Evolutionary conservation across 164 flowering plant genomes (phyloP), one percentile per base, ranked within the genome.

Genomic region (Dillenia turbinata): DNA sequence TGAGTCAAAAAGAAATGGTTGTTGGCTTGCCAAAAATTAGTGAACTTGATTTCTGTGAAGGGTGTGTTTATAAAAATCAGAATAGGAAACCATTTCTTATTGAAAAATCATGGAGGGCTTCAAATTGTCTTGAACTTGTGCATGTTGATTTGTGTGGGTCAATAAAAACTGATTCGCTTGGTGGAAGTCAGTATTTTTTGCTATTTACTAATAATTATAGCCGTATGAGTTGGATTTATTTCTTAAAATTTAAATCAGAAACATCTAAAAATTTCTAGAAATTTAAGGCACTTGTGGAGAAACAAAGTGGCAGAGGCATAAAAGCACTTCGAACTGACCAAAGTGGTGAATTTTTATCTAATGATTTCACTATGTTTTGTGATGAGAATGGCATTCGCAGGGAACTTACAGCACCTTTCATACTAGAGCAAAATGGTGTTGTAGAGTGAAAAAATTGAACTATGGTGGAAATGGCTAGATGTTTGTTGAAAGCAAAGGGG

Each of bases 91-190:
- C 40, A 26, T 26, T 26, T 2, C 40, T 3, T 26, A 26, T 2
- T 26, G 66, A 53, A 46, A 63, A 63, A 47, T 45, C 60, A 8
- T 52, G 24, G 60, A 52, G 65, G 43, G 68, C 54, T 13, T 19
- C 15, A 9, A 24, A 52, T 8, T 14, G 43, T 46, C 62, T 69
- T n/a, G 60, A 69, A 22, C 50, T 70, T 3, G 56, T 70, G 9
- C 69, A 70, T 61, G 49, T 13, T 50, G 63, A 69, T 44, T 19
- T 69, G 19, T 69, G 55, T 59, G 68, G 68, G 2, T 67, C 62
- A 1, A 71, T 66, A 60, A 47, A 47, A 8, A 54, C 52, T 40
- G 54, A 52, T 8, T 53, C 75, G 3, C 8, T 54, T 52, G 54
- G 63, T 19, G 63, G 67, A 26, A 26, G 40, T 26, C 3, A 3